These are phyloP conservation scores for Urochloa ruziziensis DNA, from an alignment of 176 grass and related monocot species.

Conservation along the genomic window DNA sequence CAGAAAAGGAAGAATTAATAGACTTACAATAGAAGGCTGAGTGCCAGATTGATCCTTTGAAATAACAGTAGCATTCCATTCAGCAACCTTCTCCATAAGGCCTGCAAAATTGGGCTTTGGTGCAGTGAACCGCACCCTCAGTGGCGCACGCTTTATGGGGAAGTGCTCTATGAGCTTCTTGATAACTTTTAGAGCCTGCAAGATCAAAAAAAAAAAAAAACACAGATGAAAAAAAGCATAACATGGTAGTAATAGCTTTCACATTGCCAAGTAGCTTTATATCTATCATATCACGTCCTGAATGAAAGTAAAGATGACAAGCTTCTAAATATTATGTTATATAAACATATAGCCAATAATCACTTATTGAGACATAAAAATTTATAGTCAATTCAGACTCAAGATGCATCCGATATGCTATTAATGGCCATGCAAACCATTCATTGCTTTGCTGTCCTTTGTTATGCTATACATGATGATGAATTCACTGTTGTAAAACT, in stretches of 20 bases:
- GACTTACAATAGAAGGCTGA: constrained; percentile 66
- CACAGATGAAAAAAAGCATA: background rate
- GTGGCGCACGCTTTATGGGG: constrained; percentile 76
- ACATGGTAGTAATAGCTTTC: no score
- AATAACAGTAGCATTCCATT: constrained; percentile 63
- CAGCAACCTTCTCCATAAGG: constrained; percentile 64
- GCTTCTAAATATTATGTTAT: background rate
- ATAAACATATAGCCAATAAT: background rate
- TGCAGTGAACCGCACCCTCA: constrained; percentile 68
- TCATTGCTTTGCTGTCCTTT: background rate
- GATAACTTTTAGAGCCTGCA: constrained; percentile 78
- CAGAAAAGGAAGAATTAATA: background rate
- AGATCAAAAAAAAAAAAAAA: constrained; percentile 12
- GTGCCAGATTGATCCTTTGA: constrained; percentile 63
- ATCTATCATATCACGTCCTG: background rate
- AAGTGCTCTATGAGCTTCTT: constrained; percentile 78
- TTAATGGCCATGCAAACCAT: background rate
- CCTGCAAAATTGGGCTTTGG: constrained; percentile 56
- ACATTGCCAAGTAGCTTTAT: no score
- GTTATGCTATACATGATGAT: background rate
- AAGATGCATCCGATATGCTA: background rate
- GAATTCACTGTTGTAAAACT: background rate
- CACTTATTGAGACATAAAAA: background rate
- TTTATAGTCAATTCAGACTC: background rate
- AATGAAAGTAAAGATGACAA: background rate